Base-by-base conservation (phyloP, 2,329 filamentous ascomycete genomes). In the Colletotrichum sp. region DNA sequence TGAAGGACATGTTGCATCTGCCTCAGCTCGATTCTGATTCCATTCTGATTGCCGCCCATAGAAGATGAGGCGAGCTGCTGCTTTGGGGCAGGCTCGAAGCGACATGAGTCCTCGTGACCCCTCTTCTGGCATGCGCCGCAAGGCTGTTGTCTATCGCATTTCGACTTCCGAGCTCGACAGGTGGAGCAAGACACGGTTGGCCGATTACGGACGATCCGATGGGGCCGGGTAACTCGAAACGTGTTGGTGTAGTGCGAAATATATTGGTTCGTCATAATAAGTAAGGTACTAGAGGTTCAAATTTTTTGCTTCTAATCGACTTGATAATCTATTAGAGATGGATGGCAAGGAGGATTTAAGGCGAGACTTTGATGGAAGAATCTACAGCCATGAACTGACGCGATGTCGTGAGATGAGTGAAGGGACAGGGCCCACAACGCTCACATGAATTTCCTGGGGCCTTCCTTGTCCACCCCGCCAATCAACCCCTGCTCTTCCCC, bases 1-100 rank as follows among this genome's bases (percentile, higher is more conserved):
- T 82, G 85, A 39, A 88, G 84, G 72, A 88, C 81, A 71, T 84
- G 80, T 78, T 88, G 86, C 5, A 88, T 83, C 78, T 81, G 82
- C 71, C 82, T 83, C 69, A 88, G 80, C 28, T 76, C 83, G 83
- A 32, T 81, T 67, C 79, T 86, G 86, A 26, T 87, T 85, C 18
- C 81, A 79, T 28, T 80, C 80, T 15, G 74, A 69, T 3, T 69
- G 72, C 13, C 67, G 21, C 10, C 32, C n/a, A 36, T 24, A 49
- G 32, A 18, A 44, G 30, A 57, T 12, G 24, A 16, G 44, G 15
- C 52, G 8, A 36, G 16, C 24, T 49, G 21, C 32, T 36, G n/a
- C 66, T 72, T 59, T 2, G 18, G 28, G 26, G 18, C 65, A 30
- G 24, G 21, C 65, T 10, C 26, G 60, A 63, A 24, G 28, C 60